A percentile compares a stretch with the other conserved stretches of the same genome.
These are phyloP conservation scores for Dictyostelium capitatum DNA, from an alignment of 78 protist genomes.

Conservation along the genomic window DNA sequence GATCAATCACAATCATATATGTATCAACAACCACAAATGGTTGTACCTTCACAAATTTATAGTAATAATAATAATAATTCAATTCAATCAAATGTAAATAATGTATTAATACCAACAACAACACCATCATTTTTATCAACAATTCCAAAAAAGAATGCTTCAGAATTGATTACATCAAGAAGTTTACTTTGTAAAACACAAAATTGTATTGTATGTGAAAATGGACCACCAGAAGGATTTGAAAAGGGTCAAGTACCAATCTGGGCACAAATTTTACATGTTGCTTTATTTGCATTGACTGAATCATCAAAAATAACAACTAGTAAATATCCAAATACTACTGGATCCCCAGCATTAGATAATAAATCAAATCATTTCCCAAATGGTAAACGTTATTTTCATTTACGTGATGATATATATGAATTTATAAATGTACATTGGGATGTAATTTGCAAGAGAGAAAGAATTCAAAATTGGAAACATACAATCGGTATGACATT, in stretches of 20 bases:
- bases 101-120: neutral
- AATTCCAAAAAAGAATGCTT: constrained; percentile 6
- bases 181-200: constrained; percentile 53
- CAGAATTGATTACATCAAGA: neutral
- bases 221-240: constrained; percentile 60
- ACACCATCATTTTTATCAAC: neutral
- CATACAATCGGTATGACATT: constrained; percentile 82
- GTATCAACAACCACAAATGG: neutral
- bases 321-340: neutral
- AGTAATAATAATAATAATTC: neutral
- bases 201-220: constrained; percentile 56
- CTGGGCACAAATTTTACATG: constrained; percentile 76
- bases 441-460: constrained; percentile 75
- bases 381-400: constrained; percentile 72
- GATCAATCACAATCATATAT: too few species aligned
- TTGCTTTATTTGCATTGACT: constrained; percentile 53
- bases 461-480: constrained; percentile 73
- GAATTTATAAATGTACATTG: constrained; percentile 74
- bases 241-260: constrained; percentile 70
- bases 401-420: constrained; percentile 73
- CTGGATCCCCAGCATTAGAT: neutral
- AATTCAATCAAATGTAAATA: neutral
- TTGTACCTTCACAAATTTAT: neutral
- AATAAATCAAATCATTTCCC: neutral
- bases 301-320: constrained; percentile 43